These are phyloP conservation scores for Pulicaria dysenterica DNA, from an alignment of 129 eudicot genomes.

Conservation along the genomic window DNA sequence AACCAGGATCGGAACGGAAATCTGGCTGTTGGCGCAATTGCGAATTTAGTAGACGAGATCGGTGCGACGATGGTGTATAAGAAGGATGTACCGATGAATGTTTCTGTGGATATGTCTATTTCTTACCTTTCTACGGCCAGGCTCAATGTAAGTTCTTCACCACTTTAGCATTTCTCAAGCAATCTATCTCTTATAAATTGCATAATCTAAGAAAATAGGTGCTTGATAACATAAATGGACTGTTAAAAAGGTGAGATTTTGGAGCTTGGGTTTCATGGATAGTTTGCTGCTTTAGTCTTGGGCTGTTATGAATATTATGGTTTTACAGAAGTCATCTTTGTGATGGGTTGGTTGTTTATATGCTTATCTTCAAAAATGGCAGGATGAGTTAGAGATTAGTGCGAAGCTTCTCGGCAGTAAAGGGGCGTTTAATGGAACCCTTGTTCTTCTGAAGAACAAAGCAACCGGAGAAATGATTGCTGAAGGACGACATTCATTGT, in stretches of 20 bases:
- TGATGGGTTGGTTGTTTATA: conserved; percentile 2
- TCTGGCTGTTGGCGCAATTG: conserved; percentile 46
- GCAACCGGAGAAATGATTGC: conserved; percentile 36
- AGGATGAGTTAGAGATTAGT: conserved; percentile 40
- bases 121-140: conserved; percentile 40
- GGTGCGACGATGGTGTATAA: conserved; percentile 40
- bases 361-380: conserved; percentile 15
- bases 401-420: conserved; percentile 29
- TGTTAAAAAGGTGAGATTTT: background rate
- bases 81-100: conserved; percentile 39
- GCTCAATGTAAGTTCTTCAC: conserved; percentile 29
- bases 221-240: background rate
- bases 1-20: conserved; percentile 46
- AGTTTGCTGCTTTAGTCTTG: background rate
- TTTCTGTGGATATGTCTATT: conserved; percentile 43
- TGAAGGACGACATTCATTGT: conserved; percentile 40
- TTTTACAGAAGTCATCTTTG: background rate
- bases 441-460: conserved; percentile 35
- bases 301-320: conserved; percentile 4
- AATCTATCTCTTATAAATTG: background rate
- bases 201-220: background rate
- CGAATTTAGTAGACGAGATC: conserved; percentile 39
- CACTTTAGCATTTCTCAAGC: background rate
- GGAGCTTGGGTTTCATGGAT: background rate
- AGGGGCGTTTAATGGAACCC: conserved; percentile 35